A percentile compares a stretch with the other conserved stretches of the same genome.
phyloP scores from a whole-genome alignment of 2,329 filamentous ascomycete species.

The Colletotrichum chrysophilum region DNA sequence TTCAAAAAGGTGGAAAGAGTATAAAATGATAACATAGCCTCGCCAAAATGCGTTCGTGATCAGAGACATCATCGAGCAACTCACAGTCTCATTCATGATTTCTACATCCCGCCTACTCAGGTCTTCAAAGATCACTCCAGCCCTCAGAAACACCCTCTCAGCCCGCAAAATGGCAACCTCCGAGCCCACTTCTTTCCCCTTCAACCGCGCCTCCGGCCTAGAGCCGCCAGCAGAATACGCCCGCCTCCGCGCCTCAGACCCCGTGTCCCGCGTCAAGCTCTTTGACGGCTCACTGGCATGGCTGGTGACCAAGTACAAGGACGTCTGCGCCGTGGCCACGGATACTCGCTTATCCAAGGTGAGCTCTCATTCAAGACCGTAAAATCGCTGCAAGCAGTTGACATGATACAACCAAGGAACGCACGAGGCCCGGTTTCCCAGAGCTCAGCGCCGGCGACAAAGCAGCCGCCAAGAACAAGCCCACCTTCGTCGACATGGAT shows the following conservation, averaged over 20 bases:
- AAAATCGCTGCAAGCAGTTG: neutral
- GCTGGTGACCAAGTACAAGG: slow-evolving; percentile 52
- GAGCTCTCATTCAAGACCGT: neutral
- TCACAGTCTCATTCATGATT: neutral
- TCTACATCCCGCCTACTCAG: neutral
- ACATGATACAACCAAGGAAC: slow-evolving; percentile 30
- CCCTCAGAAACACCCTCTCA: neutral
- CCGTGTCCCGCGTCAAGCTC: slow-evolving; percentile 49
- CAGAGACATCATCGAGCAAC: neutral
- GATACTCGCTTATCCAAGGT: slow-evolving; percentile 53
- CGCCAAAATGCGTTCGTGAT: neutral
- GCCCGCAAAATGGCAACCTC: neutral
- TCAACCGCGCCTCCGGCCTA: slow-evolving; percentile 39
- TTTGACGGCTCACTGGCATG: slow-evolving; percentile 52
- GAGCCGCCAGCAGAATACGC: slow-evolving; percentile 51
- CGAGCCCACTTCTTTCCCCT: slow-evolving; percentile 39
- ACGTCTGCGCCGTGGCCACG: slow-evolving; percentile 48
- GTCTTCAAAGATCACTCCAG: neutral
- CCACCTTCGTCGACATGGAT: slow-evolving; percentile 58
- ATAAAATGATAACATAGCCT: neutral
- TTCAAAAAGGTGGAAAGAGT: neutral
- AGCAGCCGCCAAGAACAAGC: slow-evolving; percentile 50
- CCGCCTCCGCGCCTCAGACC: slow-evolving; percentile 43
- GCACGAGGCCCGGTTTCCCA: slow-evolving; percentile 48
- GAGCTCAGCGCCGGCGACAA: slow-evolving; percentile 52